Base-by-base conservation (phyloP, 768 basidiomycete genomes). In the Suillus bovinus region DNA sequence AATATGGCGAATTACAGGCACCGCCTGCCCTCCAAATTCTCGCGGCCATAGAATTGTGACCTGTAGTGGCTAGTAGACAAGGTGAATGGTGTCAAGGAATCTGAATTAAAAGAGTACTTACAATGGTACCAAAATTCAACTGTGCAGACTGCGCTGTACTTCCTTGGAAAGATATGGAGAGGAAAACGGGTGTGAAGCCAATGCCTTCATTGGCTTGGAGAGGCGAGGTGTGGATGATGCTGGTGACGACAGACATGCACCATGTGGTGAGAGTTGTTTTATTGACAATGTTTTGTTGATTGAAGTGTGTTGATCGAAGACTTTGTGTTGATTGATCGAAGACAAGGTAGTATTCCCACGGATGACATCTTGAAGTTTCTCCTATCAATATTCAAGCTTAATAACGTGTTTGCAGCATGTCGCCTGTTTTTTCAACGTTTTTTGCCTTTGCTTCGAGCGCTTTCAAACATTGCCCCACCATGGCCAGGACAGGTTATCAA, bases 1-100 rank as follows among this genome's bases (percentile, higher is more conserved):
- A 58, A 58, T 47, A 47, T 47, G 46, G 31, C 11, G 22, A 33
- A 55, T 55, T 38, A n/a, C 33, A n/a, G 49, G 17, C 22, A 46
- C 22, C 44, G 6, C 44, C 27, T 49, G 47, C 27, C 24, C 47
- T 49, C 16, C 47, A 29, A 49, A 17, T 49, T 49, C 47, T 7
- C 16, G 3, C 5, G 27, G 47, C 9, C 7, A 3, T 29, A 3
- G 47, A 49, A 49, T 9, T 49, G 47, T 49, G 47, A 49, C 47
- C 14, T 49, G 47, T 49, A 49, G 47, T 24, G 47, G 47, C 47
- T 49, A 29, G 27, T 29, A 49, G 47, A 49, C 44, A 49, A 29
- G 47, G 27, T 49, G 24, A 49, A 29, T 0, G 27, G 24, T 49
- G 47, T 24, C 47, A 49, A 27, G 27, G 27, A 46, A 46, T 46